Evolutionary conservation across 331 rosid species (phyloP).

Genomic region (Pyrus hybrid): DNA sequence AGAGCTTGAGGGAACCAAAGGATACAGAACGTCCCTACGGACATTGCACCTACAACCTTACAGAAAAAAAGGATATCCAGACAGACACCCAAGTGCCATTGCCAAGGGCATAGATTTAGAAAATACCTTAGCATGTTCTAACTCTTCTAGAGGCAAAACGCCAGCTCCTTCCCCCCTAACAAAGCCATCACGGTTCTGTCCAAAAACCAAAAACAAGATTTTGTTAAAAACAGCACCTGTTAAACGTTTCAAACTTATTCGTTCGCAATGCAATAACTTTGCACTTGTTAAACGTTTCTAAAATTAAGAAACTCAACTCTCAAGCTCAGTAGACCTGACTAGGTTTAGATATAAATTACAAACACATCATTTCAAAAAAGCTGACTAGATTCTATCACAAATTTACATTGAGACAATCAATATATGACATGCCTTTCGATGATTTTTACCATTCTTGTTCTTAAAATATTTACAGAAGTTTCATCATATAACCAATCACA

Average conservation of each 20-base stretch:
- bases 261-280: neutral
- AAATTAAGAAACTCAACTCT: neutral
- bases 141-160: constrained; percentile 81
- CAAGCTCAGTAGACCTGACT: neutral
- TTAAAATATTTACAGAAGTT: neutral
- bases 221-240: constrained; percentile 14
- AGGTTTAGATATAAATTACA: neutral
- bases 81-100: neutral
- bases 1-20: neutral
- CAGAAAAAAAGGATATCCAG: neutral
- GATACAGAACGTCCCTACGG: neutral
- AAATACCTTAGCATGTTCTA: constrained; percentile 94
- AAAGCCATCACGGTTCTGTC: constrained; percentile 97
- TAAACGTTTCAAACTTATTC: neutral
- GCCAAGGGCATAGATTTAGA: constrained; percentile 2
- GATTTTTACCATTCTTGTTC: neutral
- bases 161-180: constrained; percentile 99
- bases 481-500: neutral
- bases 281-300: neutral
- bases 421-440: neutral
- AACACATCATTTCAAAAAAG: neutral
- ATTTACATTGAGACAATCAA: neutral
- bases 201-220: constrained; percentile 21
- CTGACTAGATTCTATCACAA: neutral
- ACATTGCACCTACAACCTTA: neutral